Percentiles rank a stretch among this genome's conserved stretches.
phyloP scores from a whole-genome alignment of 352 stramenopile genomes.

The Phytophthora colocasiae region DNA sequence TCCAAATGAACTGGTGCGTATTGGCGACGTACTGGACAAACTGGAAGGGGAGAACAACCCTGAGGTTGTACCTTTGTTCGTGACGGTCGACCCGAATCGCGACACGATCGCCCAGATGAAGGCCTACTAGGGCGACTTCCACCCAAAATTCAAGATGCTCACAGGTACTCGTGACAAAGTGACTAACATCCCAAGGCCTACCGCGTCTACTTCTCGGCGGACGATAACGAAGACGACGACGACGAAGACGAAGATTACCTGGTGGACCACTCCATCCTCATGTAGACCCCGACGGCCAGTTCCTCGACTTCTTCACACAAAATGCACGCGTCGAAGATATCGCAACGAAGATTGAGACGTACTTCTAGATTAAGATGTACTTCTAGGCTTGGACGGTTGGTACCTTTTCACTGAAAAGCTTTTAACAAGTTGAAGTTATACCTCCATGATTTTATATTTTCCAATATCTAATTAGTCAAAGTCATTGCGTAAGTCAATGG shows the following conservation, averaged over 20 bases:
- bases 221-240: conserved; percentile 92
- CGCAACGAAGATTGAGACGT: conserved; percentile 91
- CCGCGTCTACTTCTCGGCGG: conserved; percentile 97
- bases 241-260: conserved; percentile 99
- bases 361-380: no score
- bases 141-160: conserved; percentile 86
- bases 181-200: conserved; percentile 97
- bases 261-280: conserved; percentile 99
- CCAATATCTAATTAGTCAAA: conserved; percentile 13
- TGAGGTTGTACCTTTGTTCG: conserved; percentile 93
- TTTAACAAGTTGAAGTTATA: conserved; percentile 1
- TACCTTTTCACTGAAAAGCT: no score
- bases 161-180: conserved; percentile 95
- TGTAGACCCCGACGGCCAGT: conserved; percentile 96
- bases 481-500: conserved; percentile 13
- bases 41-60: conserved; percentile 67
- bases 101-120: conserved; percentile 97
- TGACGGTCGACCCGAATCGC: conserved; percentile 97
- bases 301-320: conserved; percentile 99
- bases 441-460: background rate
- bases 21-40: conserved; percentile 94
- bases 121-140: conserved; percentile 94
- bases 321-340: conserved; percentile 94
- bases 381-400: no score
- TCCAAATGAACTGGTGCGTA: conserved; percentile 98